phyloP scores from a whole-genome alignment of 352 stramenopile species.

The Albugo candida region DNA sequence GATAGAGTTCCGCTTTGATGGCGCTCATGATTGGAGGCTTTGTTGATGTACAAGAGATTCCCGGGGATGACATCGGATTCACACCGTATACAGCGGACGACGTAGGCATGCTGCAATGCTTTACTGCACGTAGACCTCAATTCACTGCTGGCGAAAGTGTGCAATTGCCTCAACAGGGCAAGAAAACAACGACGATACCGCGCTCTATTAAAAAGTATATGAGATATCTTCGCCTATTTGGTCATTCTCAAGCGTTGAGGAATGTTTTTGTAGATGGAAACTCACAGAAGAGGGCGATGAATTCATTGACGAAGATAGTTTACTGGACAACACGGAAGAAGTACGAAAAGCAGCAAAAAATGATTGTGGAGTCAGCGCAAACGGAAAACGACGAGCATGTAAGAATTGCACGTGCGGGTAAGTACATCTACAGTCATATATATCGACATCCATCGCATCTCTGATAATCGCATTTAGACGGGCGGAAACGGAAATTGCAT shows the following conservation, averaged over 20 bases:
- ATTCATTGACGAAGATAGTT: slow-evolving; percentile 52
- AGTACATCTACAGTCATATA: slow-evolving; percentile 2
- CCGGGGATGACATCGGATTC: slow-evolving; percentile 9
- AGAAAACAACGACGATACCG: slow-evolving; percentile 5
- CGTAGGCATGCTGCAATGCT: slow-evolving; percentile 11
- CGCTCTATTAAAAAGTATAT: not conserved
- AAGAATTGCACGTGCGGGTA: slow-evolving; percentile 95
- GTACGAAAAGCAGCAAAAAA: slow-evolving; percentile 45
- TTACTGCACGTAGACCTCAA: slow-evolving; percentile 41
- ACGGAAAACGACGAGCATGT: slow-evolving; percentile 84
- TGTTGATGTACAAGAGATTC: slow-evolving; percentile 25
- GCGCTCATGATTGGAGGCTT: slow-evolving; percentile 62
- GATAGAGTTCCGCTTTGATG: slow-evolving; percentile 43
- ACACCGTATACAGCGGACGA: not conserved
- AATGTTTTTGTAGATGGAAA: slow-evolving; percentile 20
- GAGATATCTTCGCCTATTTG: not conserved
- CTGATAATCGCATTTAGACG: slow-evolving; percentile 12
- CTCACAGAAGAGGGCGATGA: slow-evolving; percentile 36
- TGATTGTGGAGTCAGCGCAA: slow-evolving; percentile 57
- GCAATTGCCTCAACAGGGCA: slow-evolving; percentile 30
- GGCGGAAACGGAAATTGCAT: slow-evolving; percentile 11
- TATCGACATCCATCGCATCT: too few relatives aligned
- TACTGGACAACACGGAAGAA: slow-evolving; percentile 72
- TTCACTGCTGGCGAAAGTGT: slow-evolving; percentile 22
- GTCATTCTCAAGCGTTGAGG: not conserved